These are phyloP conservation scores for Penicillium sp. DNA, from an alignment of 2,329 filamentous ascomycete genomes.

Conservation along the genomic window DNA sequence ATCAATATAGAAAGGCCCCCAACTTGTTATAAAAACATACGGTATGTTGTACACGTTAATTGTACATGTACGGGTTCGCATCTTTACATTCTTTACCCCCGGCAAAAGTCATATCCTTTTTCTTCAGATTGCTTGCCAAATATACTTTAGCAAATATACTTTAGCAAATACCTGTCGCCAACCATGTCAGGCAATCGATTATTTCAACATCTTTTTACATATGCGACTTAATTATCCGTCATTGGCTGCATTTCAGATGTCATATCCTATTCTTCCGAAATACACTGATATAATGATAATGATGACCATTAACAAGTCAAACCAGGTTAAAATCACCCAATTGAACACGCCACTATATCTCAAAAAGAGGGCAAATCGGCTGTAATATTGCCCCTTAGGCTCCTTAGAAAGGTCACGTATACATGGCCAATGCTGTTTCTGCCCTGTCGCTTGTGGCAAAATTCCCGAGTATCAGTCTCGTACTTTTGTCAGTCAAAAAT, in stretches of 20 bases:
- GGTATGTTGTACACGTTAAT: background rate
- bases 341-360: background rate
- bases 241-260: background rate
- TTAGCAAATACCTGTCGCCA: constrained; percentile 8
- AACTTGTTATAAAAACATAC: background rate
- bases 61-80: background rate
- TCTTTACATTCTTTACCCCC: background rate
- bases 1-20: background rate
- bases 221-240: background rate
- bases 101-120: constrained; percentile 13
- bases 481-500: constrained; percentile 6
- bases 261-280: background rate
- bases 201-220: background rate
- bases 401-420: background rate
- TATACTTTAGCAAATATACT: background rate
- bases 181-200: background rate
- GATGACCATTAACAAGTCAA: background rate
- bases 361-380: too few relatives aligned
- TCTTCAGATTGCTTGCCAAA: too few relatives aligned
- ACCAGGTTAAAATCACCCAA: background rate
- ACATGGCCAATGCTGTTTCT: background rate
- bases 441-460: background rate
- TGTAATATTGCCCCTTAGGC: too few relatives aligned
- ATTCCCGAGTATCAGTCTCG: background rate
- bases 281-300: background rate